phyloP scores from a whole-genome alignment of 148 eudicot species.

The Vaccinium corymbosum region DNA sequence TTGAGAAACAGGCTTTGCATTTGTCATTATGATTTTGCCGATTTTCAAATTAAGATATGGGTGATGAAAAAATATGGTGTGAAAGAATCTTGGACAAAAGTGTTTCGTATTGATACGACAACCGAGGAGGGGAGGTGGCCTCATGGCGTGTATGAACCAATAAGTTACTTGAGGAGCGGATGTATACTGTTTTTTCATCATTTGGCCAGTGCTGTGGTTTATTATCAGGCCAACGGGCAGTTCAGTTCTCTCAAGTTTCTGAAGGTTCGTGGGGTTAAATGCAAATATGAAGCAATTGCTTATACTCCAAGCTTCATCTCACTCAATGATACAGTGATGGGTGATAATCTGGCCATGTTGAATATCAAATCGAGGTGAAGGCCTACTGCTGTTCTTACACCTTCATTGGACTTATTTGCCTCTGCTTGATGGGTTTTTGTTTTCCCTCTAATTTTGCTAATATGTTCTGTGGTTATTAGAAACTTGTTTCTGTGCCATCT shows the following conservation, averaged over 20 bases:
- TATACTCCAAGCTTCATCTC: constrained; percentile 6
- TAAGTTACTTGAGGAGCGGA: constrained; percentile 3
- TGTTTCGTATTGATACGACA: constrained; percentile 7
- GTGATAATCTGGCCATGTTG: not conserved
- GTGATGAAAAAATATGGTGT: constrained; percentile 22
- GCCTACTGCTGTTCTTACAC: not conserved
- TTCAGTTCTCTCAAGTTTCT: too few species aligned
- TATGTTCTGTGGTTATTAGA: not conserved
- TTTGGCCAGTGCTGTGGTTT: not conserved
- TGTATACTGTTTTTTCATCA: not conserved
- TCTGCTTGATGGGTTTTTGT: not conserved
- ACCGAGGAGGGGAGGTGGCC: not conserved
- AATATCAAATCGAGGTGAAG: not conserved
- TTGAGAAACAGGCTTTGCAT: constrained; percentile 20
- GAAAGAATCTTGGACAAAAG: constrained; percentile 22
- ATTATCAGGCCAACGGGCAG: not conserved
- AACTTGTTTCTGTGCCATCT: too few species aligned
- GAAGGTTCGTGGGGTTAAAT: not conserved
- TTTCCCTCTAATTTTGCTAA: not conserved
- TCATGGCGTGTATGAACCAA: not conserved
- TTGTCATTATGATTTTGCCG: not conserved
- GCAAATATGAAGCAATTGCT: not conserved
- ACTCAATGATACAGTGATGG: not conserved
- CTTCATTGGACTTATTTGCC: not conserved
- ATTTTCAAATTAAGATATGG: constrained; percentile 8